These are phyloP conservation scores for Debaryomyces castellii DNA, from an alignment of 805 yeast species.

Conservation along the genomic window DNA sequence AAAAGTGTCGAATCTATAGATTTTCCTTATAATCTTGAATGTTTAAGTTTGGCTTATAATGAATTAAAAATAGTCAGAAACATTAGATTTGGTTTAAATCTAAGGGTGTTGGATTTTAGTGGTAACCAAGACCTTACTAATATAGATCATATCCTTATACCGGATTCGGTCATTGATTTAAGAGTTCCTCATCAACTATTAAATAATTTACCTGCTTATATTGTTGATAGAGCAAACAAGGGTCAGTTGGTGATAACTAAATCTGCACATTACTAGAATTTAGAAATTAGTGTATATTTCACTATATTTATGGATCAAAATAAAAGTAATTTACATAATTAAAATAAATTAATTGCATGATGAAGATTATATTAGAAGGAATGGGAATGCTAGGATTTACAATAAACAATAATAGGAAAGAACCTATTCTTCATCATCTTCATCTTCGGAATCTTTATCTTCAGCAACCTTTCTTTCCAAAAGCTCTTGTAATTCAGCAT, in stretches of 20 bases:
- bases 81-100: slow-evolving; percentile 33
- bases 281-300: slow-evolving; percentile 1
- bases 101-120: slow-evolving; percentile 36
- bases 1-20: slow-evolving; percentile 38
- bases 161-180: slow-evolving; percentile 38
- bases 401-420: not conserved
- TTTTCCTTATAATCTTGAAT: slow-evolving; percentile 32
- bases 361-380: slow-evolving; percentile 1
- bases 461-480: slow-evolving; percentile 92
- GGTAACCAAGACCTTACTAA: slow-evolving; percentile 41
- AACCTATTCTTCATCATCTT: slow-evolving; percentile 29
- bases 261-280: slow-evolving; percentile 21
- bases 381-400: slow-evolving; percentile 1
- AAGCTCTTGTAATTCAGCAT: slow-evolving; percentile 94
- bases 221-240: slow-evolving; percentile 41
- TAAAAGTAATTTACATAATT: slow-evolving; percentile 1
- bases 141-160: slow-evolving; percentile 37
- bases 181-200: slow-evolving; percentile 34
- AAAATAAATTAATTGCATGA: slow-evolving; percentile 2
- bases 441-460: slow-evolving; percentile 83
- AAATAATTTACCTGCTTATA: slow-evolving; percentile 33
- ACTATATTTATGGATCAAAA: not conserved
- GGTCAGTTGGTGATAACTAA: slow-evolving; percentile 29
- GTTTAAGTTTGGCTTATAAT: slow-evolving; percentile 37
- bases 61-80: slow-evolving; percentile 37